Evolutionary conservation across 192 early-diverging fungal species (phyloP).

Genomic region (Backusella luteola): DNA sequence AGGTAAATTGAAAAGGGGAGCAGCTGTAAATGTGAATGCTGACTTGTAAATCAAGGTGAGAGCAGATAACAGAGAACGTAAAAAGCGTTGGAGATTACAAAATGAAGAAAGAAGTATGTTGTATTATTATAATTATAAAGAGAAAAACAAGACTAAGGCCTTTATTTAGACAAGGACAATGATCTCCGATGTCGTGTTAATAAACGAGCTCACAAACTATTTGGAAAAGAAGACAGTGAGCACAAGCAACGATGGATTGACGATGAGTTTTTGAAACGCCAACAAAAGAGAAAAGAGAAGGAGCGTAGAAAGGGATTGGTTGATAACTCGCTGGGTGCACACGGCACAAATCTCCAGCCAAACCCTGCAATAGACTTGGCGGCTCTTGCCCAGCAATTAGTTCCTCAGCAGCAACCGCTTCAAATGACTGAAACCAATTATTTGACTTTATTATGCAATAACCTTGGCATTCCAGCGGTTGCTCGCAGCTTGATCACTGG

Average conservation of each 20-base stretch:
- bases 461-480: constrained; percentile 8
- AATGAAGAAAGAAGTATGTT: constrained; percentile 57
- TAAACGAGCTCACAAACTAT: constrained; percentile 70
- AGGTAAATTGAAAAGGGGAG: constrained; percentile 15
- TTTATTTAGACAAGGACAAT: constrained; percentile 66
- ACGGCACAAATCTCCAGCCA: neutral
- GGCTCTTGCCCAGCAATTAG: neutral
- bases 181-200: constrained; percentile 75
- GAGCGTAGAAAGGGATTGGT: constrained; percentile 46
- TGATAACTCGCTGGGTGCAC: constrained; percentile 22
- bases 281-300: constrained; percentile 62
- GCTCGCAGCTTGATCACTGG: constrained; percentile 11
- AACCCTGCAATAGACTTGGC: neutral
- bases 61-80: constrained; percentile 51
- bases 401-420: constrained; percentile 7
- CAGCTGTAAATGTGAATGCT: neutral
- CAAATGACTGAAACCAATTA: constrained; percentile 15
- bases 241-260: constrained; percentile 66
- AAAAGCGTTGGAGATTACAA: constrained; percentile 50
- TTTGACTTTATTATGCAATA: constrained; percentile 13
- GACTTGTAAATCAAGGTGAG: constrained; percentile 28
- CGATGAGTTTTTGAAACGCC: constrained; percentile 71
- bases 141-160: neutral
- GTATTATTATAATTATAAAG: neutral
- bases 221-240: constrained; percentile 55